Percentiles rank a stretch among this genome's conserved stretches.
Conservation (phyloP, 2,329 filamentous ascomycete species). For the Hymenoscyphus salicellus region DNA sequence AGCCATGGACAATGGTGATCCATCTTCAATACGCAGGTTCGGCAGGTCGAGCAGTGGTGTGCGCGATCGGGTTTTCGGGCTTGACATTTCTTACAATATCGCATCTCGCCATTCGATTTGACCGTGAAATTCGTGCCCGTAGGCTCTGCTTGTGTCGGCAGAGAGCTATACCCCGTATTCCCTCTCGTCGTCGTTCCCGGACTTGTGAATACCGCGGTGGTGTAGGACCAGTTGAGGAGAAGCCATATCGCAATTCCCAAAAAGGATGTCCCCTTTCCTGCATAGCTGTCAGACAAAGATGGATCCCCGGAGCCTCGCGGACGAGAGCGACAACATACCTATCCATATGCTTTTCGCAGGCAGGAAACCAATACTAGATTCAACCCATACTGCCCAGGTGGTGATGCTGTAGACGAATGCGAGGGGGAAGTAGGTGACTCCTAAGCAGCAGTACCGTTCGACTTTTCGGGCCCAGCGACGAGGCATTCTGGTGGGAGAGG, state of each 20-base stretch:
- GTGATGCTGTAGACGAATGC: slow-evolving; percentile 84
- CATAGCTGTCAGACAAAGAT: slow-evolving; percentile 17
- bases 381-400: slow-evolving; percentile 91
- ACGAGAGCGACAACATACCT: slow-evolving; percentile 44
- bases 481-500: slow-evolving; percentile 46
- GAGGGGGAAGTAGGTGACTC: slow-evolving; percentile 80
- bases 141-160: slow-evolving; percentile 68
- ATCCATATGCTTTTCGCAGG: slow-evolving; percentile 54
- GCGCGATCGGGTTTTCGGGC: slow-evolving; percentile 90
- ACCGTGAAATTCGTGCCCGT: slow-evolving; percentile 77
- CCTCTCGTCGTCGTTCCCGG: slow-evolving; percentile 68
- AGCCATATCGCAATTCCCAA: slow-evolving; percentile 70
- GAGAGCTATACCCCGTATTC: slow-evolving; percentile 69
- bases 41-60: slow-evolving; percentile 95
- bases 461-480: slow-evolving; percentile 63
- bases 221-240: slow-evolving; percentile 85
- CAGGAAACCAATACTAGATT: slow-evolving; percentile 66
- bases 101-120: slow-evolving; percentile 79
- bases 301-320: not conserved
- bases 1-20: slow-evolving; percentile 99
- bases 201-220: slow-evolving; percentile 85
- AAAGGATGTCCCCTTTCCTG: slow-evolving; percentile 56
- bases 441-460: slow-evolving; percentile 80
- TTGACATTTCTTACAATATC: slow-evolving; percentile 98
- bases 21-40: slow-evolving; percentile 96